phyloP scores from a whole-genome alignment of 2,329 filamentous ascomycete genomes.

The Lachnellula occidentalis region DNA sequence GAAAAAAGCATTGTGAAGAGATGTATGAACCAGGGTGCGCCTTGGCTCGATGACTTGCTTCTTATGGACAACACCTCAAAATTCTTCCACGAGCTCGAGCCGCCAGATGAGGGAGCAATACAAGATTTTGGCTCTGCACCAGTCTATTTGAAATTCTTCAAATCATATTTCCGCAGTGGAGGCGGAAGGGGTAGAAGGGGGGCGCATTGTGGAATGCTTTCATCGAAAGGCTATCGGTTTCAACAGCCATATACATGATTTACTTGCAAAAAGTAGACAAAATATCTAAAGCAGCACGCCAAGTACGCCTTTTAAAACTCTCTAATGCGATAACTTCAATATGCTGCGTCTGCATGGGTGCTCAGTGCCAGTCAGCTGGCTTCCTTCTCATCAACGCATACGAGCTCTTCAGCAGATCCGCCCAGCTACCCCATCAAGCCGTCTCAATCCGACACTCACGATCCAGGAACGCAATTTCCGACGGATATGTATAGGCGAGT shows the following conservation, averaged over 20 bases:
- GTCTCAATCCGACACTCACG: not conserved
- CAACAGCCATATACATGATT: too few species aligned
- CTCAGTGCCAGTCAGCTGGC: not conserved
- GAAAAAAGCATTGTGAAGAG: too few species aligned
- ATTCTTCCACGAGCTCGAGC: not conserved
- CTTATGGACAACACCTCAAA: not conserved
- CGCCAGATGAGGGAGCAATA: not conserved
- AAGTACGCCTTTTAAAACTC: too few species aligned
- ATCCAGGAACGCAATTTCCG: too few species aligned
- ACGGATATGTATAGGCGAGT: too few species aligned
- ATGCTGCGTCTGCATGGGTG: not conserved
- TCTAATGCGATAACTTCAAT: too few species aligned
- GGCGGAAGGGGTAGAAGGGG: not conserved
- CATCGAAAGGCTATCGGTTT: too few species aligned
- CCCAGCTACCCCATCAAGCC: not conserved
- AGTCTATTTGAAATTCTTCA: not conserved
- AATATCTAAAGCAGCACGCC: too few species aligned
- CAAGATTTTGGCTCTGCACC: not conserved
- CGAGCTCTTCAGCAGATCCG: not conserved
- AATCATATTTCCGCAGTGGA: not conserved
- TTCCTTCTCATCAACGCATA: not conserved
- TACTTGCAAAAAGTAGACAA: too few species aligned
- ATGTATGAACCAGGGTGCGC: not conserved
- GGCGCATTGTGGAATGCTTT: too few species aligned
- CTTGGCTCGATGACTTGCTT: not conserved